Percentiles rank a stretch among this genome's conserved stretches.
Conservation (phyloP, 805 yeast genomes). For the Candida tibetensis region DNA sequence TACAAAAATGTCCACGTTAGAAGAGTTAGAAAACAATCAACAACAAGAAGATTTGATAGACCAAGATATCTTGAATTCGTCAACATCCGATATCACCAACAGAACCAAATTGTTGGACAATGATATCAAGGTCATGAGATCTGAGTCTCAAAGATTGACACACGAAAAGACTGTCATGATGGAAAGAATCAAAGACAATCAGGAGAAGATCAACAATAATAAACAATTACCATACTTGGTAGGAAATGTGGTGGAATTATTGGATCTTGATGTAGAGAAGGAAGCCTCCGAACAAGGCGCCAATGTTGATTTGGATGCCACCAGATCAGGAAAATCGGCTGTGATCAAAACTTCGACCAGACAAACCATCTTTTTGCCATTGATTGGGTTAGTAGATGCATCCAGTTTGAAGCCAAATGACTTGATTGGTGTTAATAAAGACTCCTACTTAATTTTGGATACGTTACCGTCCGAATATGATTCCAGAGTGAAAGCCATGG, state of each 20-base stretch:
- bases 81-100: slow-evolving; percentile 80
- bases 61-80: slow-evolving; percentile 72
- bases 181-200: slow-evolving; percentile 92
- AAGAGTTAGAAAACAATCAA: slow-evolving; percentile 62
- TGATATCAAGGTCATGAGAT: slow-evolving; percentile 91
- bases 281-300: slow-evolving; percentile 91
- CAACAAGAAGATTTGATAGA: slow-evolving; percentile 62
- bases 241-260: slow-evolving; percentile 92
- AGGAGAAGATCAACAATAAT: slow-evolving; percentile 92
- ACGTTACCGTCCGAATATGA: slow-evolving; percentile 97
- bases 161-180: slow-evolving; percentile 93
- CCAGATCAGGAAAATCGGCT: slow-evolving; percentile 94
- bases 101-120: slow-evolving; percentile 87
- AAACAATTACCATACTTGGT: slow-evolving; percentile 94
- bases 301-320: slow-evolving; percentile 86
- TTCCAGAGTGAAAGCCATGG: slow-evolving; percentile 98
- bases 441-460: slow-evolving; percentile 88
- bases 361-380: slow-evolving; percentile 94
- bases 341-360: slow-evolving; percentile 96
- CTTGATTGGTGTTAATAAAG: slow-evolving; percentile 96
- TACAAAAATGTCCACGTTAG: slow-evolving; percentile 72
- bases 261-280: slow-evolving; percentile 82
- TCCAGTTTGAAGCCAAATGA: slow-evolving; percentile 94
- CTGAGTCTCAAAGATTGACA: slow-evolving; percentile 83
- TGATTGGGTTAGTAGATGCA: slow-evolving; percentile 93